phyloP scores from a whole-genome alignment of 306 rosid genomes.

The Potentilla sterilis region DNA sequence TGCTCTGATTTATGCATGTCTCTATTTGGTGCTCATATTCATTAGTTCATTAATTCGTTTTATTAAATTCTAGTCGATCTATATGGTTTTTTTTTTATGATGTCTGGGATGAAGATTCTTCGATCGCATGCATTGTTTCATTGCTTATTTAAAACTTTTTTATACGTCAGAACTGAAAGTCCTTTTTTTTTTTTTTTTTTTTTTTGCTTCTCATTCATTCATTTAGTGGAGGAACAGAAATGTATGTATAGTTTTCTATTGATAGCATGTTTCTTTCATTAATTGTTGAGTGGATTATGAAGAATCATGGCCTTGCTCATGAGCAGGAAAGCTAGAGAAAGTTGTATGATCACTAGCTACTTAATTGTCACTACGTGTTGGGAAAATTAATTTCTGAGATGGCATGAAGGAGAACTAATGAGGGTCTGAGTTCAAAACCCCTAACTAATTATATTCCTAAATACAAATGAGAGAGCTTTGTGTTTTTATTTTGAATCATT shows the following conservation, averaged over 20 bases:
- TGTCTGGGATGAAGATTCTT: conserved; percentile 14
- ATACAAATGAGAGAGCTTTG: not conserved
- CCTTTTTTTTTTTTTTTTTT: too few relatives aligned
- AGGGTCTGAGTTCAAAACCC: not conserved
- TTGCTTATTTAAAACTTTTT: not conserved
- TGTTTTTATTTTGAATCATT: too few relatives aligned
- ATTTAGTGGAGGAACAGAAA: not conserved
- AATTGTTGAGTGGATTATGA: not conserved
- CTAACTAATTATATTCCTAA: too few relatives aligned
- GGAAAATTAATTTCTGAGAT: too few relatives aligned
- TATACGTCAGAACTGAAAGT: not conserved
- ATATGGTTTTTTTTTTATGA: not conserved
- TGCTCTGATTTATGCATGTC: not conserved
- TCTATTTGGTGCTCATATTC: not conserved
- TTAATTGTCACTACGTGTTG: not conserved
- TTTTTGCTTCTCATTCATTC: not conserved
- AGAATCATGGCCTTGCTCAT: too few relatives aligned
- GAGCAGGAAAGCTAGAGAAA: not conserved
- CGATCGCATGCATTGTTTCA: conserved; percentile 13
- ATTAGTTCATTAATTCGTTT: not conserved
- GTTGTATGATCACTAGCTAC: not conserved
- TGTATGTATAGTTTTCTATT: not conserved
- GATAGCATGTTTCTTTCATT: not conserved
- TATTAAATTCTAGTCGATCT: not conserved
- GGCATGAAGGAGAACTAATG: too few relatives aligned